A percentile compares a stretch with the other conserved stretches of the same genome.
These are phyloP conservation scores for Tetrastigma voinierianum DNA, from an alignment of 164 flowering plant species.

Conservation along the genomic window DNA sequence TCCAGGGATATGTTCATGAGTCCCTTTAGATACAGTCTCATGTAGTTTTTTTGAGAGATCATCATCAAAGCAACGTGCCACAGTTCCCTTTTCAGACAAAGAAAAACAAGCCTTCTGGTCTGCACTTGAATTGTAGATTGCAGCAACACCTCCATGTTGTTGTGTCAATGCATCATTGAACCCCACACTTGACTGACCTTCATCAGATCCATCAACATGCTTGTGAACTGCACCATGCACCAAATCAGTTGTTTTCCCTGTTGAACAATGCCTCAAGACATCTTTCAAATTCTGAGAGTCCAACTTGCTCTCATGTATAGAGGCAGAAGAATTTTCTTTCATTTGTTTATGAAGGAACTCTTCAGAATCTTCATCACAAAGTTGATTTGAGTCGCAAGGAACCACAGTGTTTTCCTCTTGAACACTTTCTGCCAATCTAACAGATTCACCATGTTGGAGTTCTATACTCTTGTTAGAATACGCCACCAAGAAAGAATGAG, in stretches of 20 bases:
- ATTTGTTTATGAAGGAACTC: not conserved
- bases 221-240: slow-evolving; percentile 7
- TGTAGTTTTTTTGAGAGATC: not conserved
- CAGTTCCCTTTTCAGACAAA: slow-evolving; percentile 2
- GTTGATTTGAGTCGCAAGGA: slow-evolving; percentile 12
- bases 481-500: slow-evolving; percentile 7
- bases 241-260: slow-evolving; percentile 4
- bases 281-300: slow-evolving; percentile 15
- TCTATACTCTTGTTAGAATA: slow-evolving; percentile 5
- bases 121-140: not conserved
- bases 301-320: slow-evolving; percentile 5
- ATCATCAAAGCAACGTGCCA: slow-evolving; percentile 2
- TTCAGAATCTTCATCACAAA: slow-evolving; percentile 7
- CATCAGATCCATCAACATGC: slow-evolving; percentile 4
- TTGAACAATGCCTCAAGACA: slow-evolving; percentile 21
- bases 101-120: not conserved
- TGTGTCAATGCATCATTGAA: slow-evolving; percentile 8
- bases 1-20: slow-evolving; percentile 5
- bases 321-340: slow-evolving; percentile 10
- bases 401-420: slow-evolving; percentile 13
- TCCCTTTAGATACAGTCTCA: slow-evolving; percentile 8
- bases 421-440: slow-evolving; percentile 5
- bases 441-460: not conserved
- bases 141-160: slow-evolving; percentile 4
- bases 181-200: slow-evolving; percentile 4